These are phyloP conservation scores for Leucogyrophana mollusca DNA, from an alignment of 768 basidiomycete species.

Conservation along the genomic window DNA sequence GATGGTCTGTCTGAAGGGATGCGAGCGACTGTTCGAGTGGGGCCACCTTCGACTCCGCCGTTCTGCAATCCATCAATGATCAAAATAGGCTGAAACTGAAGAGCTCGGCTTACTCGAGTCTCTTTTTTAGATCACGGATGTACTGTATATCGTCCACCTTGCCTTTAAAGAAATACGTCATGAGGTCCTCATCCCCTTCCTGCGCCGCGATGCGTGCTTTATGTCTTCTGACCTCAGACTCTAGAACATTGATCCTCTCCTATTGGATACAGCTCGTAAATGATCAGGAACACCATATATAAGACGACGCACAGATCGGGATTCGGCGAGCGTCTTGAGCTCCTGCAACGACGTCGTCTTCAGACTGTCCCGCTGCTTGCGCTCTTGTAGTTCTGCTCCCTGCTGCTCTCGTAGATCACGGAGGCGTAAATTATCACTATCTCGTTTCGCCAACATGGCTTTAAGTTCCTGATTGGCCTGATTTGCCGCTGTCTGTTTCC, in stretches of 20 bases:
- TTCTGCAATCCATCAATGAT: slow-evolving; percentile 36
- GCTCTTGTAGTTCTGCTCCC: slow-evolving; percentile 63
- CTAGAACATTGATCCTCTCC: slow-evolving; percentile 71
- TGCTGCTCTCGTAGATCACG: slow-evolving; percentile 73
- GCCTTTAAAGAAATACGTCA: slow-evolving; percentile 65
- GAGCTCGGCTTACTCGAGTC: slow-evolving; percentile 48
- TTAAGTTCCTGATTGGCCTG: slow-evolving; percentile 65
- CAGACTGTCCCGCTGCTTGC: slow-evolving; percentile 59
- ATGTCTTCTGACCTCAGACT: slow-evolving; percentile 70
- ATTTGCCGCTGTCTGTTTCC: slow-evolving; percentile 37
- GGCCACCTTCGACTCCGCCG: slow-evolving; percentile 46
- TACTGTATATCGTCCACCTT: slow-evolving; percentile 51
- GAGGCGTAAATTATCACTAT: slow-evolving; percentile 64
- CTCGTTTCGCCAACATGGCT: slow-evolving; percentile 57
- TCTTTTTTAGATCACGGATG: slow-evolving; percentile 50
- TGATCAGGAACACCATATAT: slow-evolving; percentile 6
- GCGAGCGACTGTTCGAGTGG: slow-evolving; percentile 54
- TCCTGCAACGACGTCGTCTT: slow-evolving; percentile 63
- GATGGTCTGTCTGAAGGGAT: slow-evolving; percentile 43
- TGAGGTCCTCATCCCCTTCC: slow-evolving; percentile 66
- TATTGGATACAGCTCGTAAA: slow-evolving; percentile 25
- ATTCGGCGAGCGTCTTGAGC: slow-evolving; percentile 61
- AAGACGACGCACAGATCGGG: slow-evolving; percentile 45
- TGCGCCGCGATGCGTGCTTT: slow-evolving; percentile 78
- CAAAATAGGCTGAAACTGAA: background rate